Percentiles rank a stretch among this genome's conserved stretches.
Evolutionary conservation across 495 filamentous ascomycete species (phyloP).

Genomic region (Xylaria acuta): DNA sequence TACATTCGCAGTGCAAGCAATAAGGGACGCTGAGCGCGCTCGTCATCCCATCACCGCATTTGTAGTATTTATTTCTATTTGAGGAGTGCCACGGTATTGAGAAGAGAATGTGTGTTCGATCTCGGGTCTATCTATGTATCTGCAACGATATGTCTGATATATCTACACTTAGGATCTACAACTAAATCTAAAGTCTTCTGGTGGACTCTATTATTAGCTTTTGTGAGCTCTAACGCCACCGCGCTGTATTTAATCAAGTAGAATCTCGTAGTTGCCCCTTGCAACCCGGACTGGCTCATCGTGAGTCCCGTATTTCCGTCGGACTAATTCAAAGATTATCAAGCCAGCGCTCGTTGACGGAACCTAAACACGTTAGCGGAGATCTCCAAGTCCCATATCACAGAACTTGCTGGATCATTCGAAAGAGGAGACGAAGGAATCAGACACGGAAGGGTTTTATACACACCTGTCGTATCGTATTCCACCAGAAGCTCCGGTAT

Average conservation of each 20-base stretch:
- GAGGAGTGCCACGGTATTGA: background rate
- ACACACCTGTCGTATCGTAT: constrained; percentile 61
- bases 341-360: constrained; percentile 88
- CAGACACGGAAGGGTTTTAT: background rate
- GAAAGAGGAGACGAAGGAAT: background rate
- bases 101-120: background rate
- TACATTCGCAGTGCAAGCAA: constrained; percentile 51
- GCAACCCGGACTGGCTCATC: constrained; percentile 65
- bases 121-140: background rate
- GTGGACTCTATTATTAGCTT: constrained; percentile 12
- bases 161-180: background rate
- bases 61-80: background rate
- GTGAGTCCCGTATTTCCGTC: constrained; percentile 75
- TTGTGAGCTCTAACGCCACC: background rate
- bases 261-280: constrained; percentile 75
- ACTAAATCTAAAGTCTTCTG: background rate
- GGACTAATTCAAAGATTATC: constrained; percentile 87
- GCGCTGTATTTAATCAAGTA: constrained; percentile 53
- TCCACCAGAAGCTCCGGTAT: constrained; percentile 76
- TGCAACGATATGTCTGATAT: background rate
- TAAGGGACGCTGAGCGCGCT: constrained; percentile 31
- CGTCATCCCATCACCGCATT: background rate
- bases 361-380: constrained; percentile 59
- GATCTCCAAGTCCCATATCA: background rate
- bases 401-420: background rate